A percentile compares a stretch with the other conserved stretches of the same genome.
phyloP scores from a whole-genome alignment of 345 rosid species.

The Eucalyptus globulus region DNA sequence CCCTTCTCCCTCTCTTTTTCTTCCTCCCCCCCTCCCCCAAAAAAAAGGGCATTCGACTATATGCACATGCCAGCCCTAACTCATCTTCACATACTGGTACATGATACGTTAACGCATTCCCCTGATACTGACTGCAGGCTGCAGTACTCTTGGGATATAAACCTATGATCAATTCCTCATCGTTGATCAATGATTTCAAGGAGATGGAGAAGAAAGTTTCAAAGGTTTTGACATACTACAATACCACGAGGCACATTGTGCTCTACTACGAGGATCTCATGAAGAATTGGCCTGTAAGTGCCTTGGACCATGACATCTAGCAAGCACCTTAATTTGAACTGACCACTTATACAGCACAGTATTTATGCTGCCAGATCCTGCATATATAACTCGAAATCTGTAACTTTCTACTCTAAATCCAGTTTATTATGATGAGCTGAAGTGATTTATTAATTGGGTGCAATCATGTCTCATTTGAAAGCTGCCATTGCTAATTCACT shows the following conservation, averaged over 20 bases:
- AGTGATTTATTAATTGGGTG: background rate
- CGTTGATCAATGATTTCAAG: constrained; percentile 47
- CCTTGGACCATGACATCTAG: background rate
- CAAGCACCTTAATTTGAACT: background rate
- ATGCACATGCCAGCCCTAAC: background rate
- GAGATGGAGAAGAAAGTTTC: constrained; percentile 39
- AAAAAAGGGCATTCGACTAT: background rate
- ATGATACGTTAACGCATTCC: background rate
- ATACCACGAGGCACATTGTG: constrained; percentile 62
- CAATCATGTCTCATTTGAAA: background rate
- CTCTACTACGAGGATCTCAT: constrained; percentile 80
- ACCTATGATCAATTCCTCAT: constrained; percentile 61
- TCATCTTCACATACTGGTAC: background rate
- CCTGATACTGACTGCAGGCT: constrained; percentile 36
- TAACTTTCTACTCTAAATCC: background rate
- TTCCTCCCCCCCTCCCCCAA: too few species aligned
- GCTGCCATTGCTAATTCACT: background rate
- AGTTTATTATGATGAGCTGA: background rate
- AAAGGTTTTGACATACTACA: constrained; percentile 51
- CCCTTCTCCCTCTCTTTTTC: rapidly evolving
- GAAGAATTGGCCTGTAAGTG: constrained; percentile 37
- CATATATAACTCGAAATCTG: background rate
- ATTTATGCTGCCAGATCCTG: background rate
- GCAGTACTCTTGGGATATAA: constrained; percentile 60
- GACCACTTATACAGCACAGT: background rate